Conservation (phyloP, 2,329 filamentous ascomycete species). For the Incumbomyces delicatus region DNA sequence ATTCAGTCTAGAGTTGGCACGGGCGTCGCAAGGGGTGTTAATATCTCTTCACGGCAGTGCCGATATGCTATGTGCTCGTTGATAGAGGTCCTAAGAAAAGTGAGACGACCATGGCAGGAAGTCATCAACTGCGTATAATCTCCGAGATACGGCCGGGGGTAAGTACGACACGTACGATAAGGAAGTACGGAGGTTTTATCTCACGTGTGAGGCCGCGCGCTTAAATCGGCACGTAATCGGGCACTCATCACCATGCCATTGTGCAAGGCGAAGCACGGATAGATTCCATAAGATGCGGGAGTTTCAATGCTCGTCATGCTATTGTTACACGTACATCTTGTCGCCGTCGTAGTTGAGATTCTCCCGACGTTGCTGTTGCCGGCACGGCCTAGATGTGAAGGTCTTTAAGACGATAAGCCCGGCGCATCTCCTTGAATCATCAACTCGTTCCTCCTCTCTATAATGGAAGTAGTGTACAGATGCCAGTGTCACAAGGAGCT, state of each 20-base stretch:
- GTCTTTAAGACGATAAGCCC: too few species aligned
- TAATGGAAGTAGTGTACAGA: background rate
- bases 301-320: background rate
- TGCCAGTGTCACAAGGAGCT: background rate
- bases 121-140: background rate
- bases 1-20: constrained; percentile 37
- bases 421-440: background rate
- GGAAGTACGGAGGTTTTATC: too few species aligned
- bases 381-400: background rate
- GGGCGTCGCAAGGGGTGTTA: background rate
- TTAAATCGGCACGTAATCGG: too few species aligned
- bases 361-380: background rate
- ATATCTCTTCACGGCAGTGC: constrained; percentile 2
- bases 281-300: background rate
- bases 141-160: too few species aligned
- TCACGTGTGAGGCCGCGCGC: too few species aligned
- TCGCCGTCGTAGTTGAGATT: background rate
- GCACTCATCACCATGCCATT: too few species aligned
- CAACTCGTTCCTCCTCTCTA: background rate
- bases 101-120: background rate
- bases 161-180: too few species aligned
- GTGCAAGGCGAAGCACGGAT: too few species aligned
- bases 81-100: background rate
- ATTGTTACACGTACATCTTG: background rate
- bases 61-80: background rate